Evolutionary conservation across 1,284 basidiomycete species (phyloP).

Genomic region (Ustilago cynodontis): DNA sequence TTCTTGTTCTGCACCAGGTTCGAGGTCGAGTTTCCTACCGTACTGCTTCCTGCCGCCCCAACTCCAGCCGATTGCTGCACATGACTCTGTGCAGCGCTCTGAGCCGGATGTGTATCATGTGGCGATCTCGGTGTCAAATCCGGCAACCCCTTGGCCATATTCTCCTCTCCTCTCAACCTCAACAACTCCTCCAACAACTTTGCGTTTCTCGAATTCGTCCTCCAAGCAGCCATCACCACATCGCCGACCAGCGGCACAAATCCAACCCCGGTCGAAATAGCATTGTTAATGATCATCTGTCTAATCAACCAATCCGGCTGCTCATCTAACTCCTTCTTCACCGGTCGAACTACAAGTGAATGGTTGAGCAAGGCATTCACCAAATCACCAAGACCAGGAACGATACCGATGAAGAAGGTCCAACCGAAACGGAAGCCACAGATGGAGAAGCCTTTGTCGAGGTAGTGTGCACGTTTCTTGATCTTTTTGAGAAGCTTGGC

Average conservation of each 20-base stretch:
- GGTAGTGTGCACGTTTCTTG: conserved; percentile 81
- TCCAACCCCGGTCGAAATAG: conserved; percentile 79
- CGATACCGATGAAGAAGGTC: conserved; percentile 75
- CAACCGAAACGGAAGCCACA: conserved; percentile 89
- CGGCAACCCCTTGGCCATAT: conserved; percentile 54
- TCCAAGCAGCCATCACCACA: conserved; percentile 80
- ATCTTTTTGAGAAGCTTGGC: conserved; percentile 75
- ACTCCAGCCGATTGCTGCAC: conserved; percentile 13
- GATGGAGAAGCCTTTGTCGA: conserved; percentile 88
- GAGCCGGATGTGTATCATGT: conserved; percentile 25
- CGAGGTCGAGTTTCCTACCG: conserved; percentile 23
- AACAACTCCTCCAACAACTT: conserved; percentile 64
- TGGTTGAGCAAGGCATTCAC: conserved; percentile 80
- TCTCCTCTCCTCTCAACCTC: conserved; percentile 56
- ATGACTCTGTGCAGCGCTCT: conserved; percentile 29
- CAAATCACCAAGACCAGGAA: conserved; percentile 80
- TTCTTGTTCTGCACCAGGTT: conserved; percentile 29
- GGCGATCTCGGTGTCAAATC: conserved; percentile 51
- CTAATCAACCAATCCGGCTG: conserved; percentile 59
- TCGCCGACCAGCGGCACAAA: conserved; percentile 85
- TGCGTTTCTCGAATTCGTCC: conserved; percentile 91
- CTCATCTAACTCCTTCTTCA: conserved; percentile 77
- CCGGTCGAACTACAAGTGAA: conserved; percentile 81
- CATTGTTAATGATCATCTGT: conserved; percentile 81
- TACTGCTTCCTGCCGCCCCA: conserved; percentile 6